Percentiles rank a stretch among this genome's conserved stretches.
Evolutionary conservation across 2,329 filamentous ascomycete species (phyloP).

Genomic region (Fusarium burgessii): DNA sequence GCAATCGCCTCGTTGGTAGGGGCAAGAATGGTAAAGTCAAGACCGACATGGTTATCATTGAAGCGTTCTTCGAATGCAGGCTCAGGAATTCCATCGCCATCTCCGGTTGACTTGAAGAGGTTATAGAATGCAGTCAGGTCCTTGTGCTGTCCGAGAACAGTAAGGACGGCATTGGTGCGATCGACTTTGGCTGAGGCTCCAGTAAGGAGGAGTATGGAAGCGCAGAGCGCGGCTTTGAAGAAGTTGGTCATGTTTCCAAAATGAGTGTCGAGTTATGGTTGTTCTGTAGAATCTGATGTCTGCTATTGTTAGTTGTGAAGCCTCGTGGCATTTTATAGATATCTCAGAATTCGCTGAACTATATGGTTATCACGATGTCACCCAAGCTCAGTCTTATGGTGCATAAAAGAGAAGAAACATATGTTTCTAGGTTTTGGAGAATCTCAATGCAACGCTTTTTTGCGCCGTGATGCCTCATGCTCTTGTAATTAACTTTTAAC

Average conservation of each 20-base stretch:
- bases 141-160: not conserved
- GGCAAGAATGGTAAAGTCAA: not conserved
- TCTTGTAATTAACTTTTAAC: not conserved
- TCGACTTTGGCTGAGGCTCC: not conserved
- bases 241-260: not conserved
- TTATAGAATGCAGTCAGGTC: not conserved
- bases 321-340: not conserved
- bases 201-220: not conserved
- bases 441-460: not conserved
- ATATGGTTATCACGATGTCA: not conserved
- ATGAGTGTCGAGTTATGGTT: not conserved
- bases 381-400: not conserved
- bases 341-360: not conserved
- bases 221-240: not conserved
- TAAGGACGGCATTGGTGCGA: not conserved
- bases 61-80: constrained; percentile 2
- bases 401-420: not conserved
- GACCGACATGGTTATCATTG: not conserved
- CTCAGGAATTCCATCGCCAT: not conserved
- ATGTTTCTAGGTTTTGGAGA: not conserved
- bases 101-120: not conserved
- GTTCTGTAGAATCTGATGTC: not conserved
- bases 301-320: not conserved
- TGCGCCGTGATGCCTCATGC: not conserved
- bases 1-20: constrained; percentile 5